Percentiles rank a stretch among this genome's conserved stretches.
Conservation (phyloP, 768 basidiomycete species). For the Suillus decipiens region DNA sequence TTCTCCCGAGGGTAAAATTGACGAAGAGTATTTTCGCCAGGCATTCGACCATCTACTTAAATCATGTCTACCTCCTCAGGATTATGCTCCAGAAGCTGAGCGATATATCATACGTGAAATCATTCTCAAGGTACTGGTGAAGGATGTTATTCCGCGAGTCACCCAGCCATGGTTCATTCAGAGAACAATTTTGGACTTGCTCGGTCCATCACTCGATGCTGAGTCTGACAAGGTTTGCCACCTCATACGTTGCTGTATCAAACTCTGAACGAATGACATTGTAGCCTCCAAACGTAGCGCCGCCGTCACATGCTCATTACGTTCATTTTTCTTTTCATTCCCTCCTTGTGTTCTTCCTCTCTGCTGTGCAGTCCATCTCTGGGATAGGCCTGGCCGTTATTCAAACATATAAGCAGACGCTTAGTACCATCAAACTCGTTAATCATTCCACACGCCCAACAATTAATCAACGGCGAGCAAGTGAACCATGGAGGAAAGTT, state of each 20-base stretch:
- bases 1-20: constrained; percentile 59
- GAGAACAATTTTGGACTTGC: constrained; percentile 60
- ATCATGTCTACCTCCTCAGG: constrained; percentile 71
- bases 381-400: constrained; percentile 68
- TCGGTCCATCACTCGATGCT: constrained; percentile 47
- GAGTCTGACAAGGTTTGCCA: constrained; percentile 23
- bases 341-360: constrained; percentile 69
- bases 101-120: constrained; percentile 85
- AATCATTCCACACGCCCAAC: constrained; percentile 40
- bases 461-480: not conserved
- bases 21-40: constrained; percentile 79
- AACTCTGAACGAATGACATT: constrained; percentile 6
- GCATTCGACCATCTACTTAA: constrained; percentile 76
- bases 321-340: constrained; percentile 49
- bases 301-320: constrained; percentile 29
- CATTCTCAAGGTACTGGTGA: constrained; percentile 73
- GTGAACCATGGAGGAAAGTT: constrained; percentile 3
- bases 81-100: constrained; percentile 72
- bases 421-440: constrained; percentile 66
- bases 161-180: constrained; percentile 93
- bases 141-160: constrained; percentile 65
- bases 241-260: not conserved
- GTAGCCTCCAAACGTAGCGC: constrained; percentile 24
- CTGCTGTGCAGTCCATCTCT: constrained; percentile 71
- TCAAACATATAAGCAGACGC: constrained; percentile 63